phyloP scores from a whole-genome alignment of 2,329 filamentous ascomycete species.

The Fragosphaeria purpurea region DNA sequence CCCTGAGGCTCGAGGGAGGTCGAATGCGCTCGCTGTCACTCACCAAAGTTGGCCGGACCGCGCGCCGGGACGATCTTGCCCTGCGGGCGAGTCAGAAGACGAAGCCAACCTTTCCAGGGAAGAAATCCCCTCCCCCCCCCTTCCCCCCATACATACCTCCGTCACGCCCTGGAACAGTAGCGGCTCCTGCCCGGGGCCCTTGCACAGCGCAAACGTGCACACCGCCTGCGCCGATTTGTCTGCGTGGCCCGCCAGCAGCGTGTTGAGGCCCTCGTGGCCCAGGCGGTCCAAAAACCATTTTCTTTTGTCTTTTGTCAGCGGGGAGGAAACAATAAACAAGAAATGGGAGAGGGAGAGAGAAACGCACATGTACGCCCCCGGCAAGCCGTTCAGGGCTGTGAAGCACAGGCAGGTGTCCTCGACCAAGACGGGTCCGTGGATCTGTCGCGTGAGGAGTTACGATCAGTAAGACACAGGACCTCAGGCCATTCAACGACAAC shows the following conservation, averaged over 20 bases:
- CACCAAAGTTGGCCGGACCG: conserved; percentile 75
- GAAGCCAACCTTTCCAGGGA: neutral
- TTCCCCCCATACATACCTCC: conserved; percentile 41
- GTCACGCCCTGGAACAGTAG: conserved; percentile 89
- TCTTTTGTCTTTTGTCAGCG: conserved; percentile 32
- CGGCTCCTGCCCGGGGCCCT: conserved; percentile 73
- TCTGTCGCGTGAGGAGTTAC: conserved; percentile 31
- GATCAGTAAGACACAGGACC: too few species aligned
- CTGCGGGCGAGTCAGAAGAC: conserved; percentile 17
- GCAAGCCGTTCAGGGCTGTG: conserved; percentile 78
- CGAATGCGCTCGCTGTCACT: conserved; percentile 20
- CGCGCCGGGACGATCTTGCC: conserved; percentile 76
- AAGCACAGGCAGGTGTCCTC: conserved; percentile 96
- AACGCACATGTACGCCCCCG: conserved; percentile 83
- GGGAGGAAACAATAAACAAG: neutral
- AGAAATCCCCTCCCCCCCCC: too few species aligned
- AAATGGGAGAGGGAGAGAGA: neutral
- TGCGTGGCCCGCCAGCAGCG: conserved; percentile 75
- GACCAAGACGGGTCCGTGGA: conserved; percentile 80
- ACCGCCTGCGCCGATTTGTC: conserved; percentile 90
- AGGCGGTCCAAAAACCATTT: conserved; percentile 88
- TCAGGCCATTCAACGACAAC: neutral
- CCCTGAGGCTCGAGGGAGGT: neutral
- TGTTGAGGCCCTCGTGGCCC: conserved; percentile 79
- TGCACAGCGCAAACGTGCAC: conserved; percentile 88